These are phyloP conservation scores for Zhuliangozyma blackwelliae DNA, from an alignment of 1,139 yeast species.

Conservation along the genomic window DNA sequence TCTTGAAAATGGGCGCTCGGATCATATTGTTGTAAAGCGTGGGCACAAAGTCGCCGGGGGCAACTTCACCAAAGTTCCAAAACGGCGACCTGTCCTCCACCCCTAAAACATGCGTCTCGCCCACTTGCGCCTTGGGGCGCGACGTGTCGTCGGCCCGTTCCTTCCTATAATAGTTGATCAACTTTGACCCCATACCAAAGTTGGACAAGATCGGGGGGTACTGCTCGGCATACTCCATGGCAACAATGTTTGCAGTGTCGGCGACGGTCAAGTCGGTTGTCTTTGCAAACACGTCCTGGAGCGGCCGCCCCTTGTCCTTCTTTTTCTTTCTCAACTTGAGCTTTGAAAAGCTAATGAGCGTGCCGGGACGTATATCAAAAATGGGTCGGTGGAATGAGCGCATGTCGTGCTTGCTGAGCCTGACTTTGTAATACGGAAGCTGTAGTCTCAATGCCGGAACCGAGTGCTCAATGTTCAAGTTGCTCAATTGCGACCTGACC, in stretches of 20 bases:
- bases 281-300: conserved; percentile 65
- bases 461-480: conserved; percentile 86
- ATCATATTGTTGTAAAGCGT: conserved; percentile 88
- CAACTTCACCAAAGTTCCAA: conserved; percentile 98
- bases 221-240: conserved; percentile 90
- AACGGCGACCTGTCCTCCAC: conserved; percentile 95
- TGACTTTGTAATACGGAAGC: conserved; percentile 87
- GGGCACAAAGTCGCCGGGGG: conserved; percentile 90
- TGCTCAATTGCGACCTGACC: conserved; percentile 90
- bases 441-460: conserved; percentile 84
- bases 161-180: conserved; percentile 90
- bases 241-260: conserved; percentile 73
- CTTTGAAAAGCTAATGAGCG: conserved; percentile 70
- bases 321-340: conserved; percentile 80
- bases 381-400: conserved; percentile 79
- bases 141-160: conserved; percentile 74
- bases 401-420: conserved; percentile 61
- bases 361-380: conserved; percentile 74
- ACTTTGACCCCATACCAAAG: conserved; percentile 94
- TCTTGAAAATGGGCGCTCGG: conserved; percentile 91
- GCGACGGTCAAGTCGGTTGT: conserved; percentile 78
- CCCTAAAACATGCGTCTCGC: conserved; percentile 94
- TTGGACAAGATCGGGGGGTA: conserved; percentile 78
- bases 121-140: conserved; percentile 84
- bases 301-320: conserved; percentile 81